Conservation (phyloP, 371 early-diverging fungal genomes). For the Capillidium heterosporum region DNA sequence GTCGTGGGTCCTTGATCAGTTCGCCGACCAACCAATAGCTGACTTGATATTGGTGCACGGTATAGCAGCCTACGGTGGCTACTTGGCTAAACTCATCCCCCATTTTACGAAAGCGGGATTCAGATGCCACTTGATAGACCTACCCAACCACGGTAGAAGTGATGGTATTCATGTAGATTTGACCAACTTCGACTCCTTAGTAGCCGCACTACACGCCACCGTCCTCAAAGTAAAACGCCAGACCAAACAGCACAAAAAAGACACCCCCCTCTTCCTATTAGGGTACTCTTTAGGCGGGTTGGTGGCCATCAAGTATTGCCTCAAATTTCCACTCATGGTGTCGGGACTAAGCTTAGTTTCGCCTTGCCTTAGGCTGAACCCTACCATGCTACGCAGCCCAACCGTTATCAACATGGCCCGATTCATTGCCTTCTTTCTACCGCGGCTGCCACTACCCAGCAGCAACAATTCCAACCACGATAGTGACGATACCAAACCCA, state of each 20-base stretch:
- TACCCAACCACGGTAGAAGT: neutral
- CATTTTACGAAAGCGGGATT: neutral
- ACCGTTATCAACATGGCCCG: neutral
- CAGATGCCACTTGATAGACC: neutral
- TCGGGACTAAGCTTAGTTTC: neutral
- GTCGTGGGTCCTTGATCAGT: neutral
- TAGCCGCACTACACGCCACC: neutral
- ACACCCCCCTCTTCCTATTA: neutral
- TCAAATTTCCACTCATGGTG: neutral
- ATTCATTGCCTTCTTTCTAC: neutral
- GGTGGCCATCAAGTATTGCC: neutral
- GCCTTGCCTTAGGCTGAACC: slow-evolving; percentile 1
- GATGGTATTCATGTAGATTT: neutral
- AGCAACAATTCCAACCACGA: neutral
- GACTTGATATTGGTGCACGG: slow-evolving; percentile 1
- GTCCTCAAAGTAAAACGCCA: neutral
- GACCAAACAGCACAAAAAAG: neutral
- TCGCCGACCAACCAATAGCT: neutral
- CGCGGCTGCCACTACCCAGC: neutral
- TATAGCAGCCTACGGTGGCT: neutral
- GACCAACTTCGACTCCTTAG: neutral
- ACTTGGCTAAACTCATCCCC: neutral
- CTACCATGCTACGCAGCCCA: neutral
- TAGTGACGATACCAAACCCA: neutral
- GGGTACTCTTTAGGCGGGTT: slow-evolving; percentile 4